These are phyloP conservation scores for Maudiozyma barnettii DNA, from an alignment of 805 yeast genomes.

Conservation along the genomic window DNA sequence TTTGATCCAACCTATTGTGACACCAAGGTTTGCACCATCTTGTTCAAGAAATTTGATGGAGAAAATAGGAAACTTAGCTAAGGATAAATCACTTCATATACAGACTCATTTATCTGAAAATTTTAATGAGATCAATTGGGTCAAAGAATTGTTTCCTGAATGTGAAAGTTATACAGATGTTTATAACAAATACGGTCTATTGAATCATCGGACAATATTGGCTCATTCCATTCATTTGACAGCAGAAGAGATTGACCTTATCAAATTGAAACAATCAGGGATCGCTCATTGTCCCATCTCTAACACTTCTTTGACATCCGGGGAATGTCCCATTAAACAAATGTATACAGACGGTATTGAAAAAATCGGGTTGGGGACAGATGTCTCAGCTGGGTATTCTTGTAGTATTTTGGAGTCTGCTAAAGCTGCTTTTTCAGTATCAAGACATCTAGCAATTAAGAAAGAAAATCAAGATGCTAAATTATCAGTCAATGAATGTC, in stretches of 20 bases:
- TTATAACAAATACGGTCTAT: constrained; percentile 52
- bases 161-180: constrained; percentile 63
- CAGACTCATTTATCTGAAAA: constrained; percentile 94
- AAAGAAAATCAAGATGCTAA: constrained; percentile 34
- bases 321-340: constrained; percentile 76
- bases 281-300: constrained; percentile 91
- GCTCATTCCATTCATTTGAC: constrained; percentile 84
- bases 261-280: constrained; percentile 51
- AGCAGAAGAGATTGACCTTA: constrained; percentile 50
- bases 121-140: constrained; percentile 63
- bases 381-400: constrained; percentile 68
- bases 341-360: constrained; percentile 48
- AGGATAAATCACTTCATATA: constrained; percentile 43
- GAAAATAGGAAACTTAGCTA: constrained; percentile 53
- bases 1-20: constrained; percentile 61
- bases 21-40: constrained; percentile 91
- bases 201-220: constrained; percentile 59
- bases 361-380: constrained; percentile 76
- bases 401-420: constrained; percentile 57
- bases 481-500: constrained; percentile 57
- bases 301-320: constrained; percentile 79
- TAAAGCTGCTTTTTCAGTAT: constrained; percentile 60
- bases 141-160: constrained; percentile 61
- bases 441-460: constrained; percentile 60
- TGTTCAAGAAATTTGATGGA: constrained; percentile 57